Evolutionary conservation across 1,284 basidiomycete species (phyloP).

Genomic region (Boletellus deceptivus): DNA sequence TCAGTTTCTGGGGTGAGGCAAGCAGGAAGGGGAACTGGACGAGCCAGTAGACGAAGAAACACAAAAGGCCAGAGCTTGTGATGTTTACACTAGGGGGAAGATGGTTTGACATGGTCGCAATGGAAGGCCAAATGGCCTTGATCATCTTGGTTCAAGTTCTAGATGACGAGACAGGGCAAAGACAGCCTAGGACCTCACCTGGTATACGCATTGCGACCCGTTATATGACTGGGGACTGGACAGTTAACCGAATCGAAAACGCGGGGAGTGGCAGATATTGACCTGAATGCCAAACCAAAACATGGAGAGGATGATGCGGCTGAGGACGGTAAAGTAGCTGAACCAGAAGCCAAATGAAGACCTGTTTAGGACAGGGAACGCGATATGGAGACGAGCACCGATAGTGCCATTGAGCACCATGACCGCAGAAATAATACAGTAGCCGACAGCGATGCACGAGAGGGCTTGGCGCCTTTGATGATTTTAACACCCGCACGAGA

Average conservation of each 20-base stretch:
- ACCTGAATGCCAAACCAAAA: constrained; percentile 60
- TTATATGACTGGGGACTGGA: constrained; percentile 20
- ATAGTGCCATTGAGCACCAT: constrained; percentile 54
- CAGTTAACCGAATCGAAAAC: neutral
- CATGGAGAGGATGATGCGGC: constrained; percentile 56
- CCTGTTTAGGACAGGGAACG: constrained; percentile 62
- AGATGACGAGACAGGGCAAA: neutral
- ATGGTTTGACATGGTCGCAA: constrained; percentile 52
- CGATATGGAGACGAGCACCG: constrained; percentile 58
- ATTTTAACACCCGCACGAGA: neutral
- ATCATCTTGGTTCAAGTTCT: constrained; percentile 44
- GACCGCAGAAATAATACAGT: constrained; percentile 44
- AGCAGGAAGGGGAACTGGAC: constrained; percentile 62
- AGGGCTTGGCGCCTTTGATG: constrained; percentile 45
- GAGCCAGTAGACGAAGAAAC: constrained; percentile 67
- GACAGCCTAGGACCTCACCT: constrained; percentile 10
- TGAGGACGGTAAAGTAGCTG: constrained; percentile 59
- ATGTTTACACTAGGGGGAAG: constrained; percentile 53
- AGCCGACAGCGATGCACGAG: constrained; percentile 48
- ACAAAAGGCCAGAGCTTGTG: constrained; percentile 52
- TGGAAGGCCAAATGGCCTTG: constrained; percentile 63
- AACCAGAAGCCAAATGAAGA: constrained; percentile 66
- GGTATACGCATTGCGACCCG: constrained; percentile 32
- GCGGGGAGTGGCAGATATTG: neutral
- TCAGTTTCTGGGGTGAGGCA: constrained; percentile 58